Evolutionary conservation across 179 eudicot genomes (phyloP), one percentile per base, ranked within the genome.

Genomic region (Corrigiola litoralis): DNA sequence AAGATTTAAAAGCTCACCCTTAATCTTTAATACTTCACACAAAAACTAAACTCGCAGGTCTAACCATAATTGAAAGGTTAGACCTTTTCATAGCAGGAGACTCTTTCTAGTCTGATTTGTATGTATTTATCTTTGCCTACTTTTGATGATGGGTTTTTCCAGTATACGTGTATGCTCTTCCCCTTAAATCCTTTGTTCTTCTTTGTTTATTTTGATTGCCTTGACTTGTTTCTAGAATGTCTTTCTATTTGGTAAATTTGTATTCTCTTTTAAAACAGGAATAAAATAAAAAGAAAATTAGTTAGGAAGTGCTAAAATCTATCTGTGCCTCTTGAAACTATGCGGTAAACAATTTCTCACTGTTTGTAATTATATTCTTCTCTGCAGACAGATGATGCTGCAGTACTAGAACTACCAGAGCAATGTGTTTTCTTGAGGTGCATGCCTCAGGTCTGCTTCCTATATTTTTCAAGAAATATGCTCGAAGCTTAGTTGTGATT

Each of bases 381-480:
- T 60, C 63, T 74, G 60, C 74, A 80, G 87, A 66, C 53, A 13
- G 27, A 25, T 45, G 70, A 77, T 56, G 54, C 52, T 49, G 66
- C 75, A 63, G 52, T 62, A n/a, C 56, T 72, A 21, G 44, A 53
- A 47, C 66, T 59, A 45, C 31, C 63, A 16, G 61, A 70, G 29
- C 68, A 38, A 51, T 75, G 73, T 41, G 42, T 54, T 34, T 67
- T 80, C 54, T 37, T 65, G 59, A 68, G 48, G 46, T 78, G 69
- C 61, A 55, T 80, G 68, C 82, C 84, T 52, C 73, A 80, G 87
- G 87, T 83, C 72, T 55, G 13, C 33, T 51, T 60, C 16, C 41
- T 14, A 13, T 73, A 29, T n/a, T 2, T 57, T 18, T 51, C 25
- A 18, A 33, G 6, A 38, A 18, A 2, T 44, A 18, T 46, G 58